These are phyloP conservation scores for Candida krabiensis DNA, from an alignment of 805 yeast species.

Conservation along the genomic window DNA sequence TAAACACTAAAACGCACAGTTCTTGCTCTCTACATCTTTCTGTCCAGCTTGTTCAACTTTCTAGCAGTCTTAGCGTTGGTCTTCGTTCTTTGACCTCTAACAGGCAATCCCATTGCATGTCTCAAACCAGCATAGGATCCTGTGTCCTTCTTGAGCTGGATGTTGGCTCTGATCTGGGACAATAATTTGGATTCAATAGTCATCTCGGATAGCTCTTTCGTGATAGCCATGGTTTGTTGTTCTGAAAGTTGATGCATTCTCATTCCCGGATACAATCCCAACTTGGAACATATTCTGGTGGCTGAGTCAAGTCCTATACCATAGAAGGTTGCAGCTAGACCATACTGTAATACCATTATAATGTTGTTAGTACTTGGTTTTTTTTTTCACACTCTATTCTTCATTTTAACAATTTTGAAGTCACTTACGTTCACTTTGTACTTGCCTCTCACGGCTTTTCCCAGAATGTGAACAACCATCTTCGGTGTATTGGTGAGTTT, in stretches of 20 bases:
- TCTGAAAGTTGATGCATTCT: constrained; percentile 91
- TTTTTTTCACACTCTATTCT: background rate
- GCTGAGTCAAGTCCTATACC: constrained; percentile 84
- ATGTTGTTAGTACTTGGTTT: background rate
- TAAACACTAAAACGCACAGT: too few relatives aligned
- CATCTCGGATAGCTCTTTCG: constrained; percentile 82
- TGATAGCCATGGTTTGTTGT: constrained; percentile 78
- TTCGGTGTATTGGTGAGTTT: constrained; percentile 3
- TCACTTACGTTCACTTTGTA: constrained; percentile 34
- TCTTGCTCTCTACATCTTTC: too few relatives aligned
- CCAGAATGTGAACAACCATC: constrained; percentile 55
- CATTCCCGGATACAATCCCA: constrained; percentile 92
- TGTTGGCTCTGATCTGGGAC: constrained; percentile 75
- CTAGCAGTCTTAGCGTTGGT: constrained; percentile 90
- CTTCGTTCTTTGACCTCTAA: constrained; percentile 88
- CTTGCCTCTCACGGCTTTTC: constrained; percentile 49
- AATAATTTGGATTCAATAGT: constrained; percentile 79
- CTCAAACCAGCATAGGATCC: constrained; percentile 89
- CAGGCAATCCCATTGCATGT: constrained; percentile 82
- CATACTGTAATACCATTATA: constrained; percentile 35
- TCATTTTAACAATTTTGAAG: too few relatives aligned
- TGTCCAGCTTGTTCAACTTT: constrained; percentile 75
- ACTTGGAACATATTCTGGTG: constrained; percentile 73
- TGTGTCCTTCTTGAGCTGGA: constrained; percentile 71
- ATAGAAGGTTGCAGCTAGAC: constrained; percentile 76